phyloP scores from a whole-genome alignment of 2,329 filamentous ascomycete species.

The Raffaelea arxii region DNA sequence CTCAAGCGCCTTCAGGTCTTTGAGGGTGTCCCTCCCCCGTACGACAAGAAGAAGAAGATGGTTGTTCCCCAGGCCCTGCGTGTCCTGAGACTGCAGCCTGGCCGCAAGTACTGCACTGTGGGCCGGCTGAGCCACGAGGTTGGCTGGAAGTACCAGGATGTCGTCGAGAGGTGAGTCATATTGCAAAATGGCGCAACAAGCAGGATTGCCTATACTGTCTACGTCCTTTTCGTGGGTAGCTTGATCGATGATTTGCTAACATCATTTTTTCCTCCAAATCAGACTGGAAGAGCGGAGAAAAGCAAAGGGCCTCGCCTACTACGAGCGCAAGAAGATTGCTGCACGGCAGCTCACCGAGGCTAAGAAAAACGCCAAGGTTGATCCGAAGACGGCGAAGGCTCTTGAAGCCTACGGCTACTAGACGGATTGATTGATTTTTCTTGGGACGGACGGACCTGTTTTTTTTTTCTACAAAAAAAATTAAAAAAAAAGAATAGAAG shows the following conservation, averaged over 20 bases:
- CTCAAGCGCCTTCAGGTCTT: slow-evolving; percentile 99
- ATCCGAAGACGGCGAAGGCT: slow-evolving; percentile 78
- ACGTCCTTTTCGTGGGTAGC: neutral
- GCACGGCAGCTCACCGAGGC: slow-evolving; percentile 84
- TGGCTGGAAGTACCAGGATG: slow-evolving; percentile 99
- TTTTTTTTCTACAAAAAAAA: neutral
- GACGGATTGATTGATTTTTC: slow-evolving; percentile 13
- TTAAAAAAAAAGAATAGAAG: neutral
- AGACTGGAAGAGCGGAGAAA: slow-evolving; percentile 99
- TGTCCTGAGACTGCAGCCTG: slow-evolving; percentile 93
- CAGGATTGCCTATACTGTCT: neutral
- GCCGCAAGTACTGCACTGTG: slow-evolving; percentile 99
- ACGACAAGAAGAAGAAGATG: slow-evolving; percentile 99
- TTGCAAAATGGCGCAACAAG: neutral
- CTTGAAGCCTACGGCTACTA: slow-evolving; percentile 92
- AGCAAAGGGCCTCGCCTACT: slow-evolving; percentile 98
- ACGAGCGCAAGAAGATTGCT: slow-evolving; percentile 98
- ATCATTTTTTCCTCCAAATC: slow-evolving; percentile 15
- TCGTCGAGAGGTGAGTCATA: slow-evolving; percentile 80
- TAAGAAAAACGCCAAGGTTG: slow-evolving; percentile 82
- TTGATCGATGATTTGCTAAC: neutral
- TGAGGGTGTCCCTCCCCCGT: slow-evolving; percentile 96
- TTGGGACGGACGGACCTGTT: neutral
- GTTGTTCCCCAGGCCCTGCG: slow-evolving; percentile 97
- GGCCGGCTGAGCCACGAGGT: slow-evolving; percentile 97